A percentile compares a stretch with the other conserved stretches of the same genome.
Conservation (phyloP, 805 yeast genomes). For the Monosporozyma unispora region DNA sequence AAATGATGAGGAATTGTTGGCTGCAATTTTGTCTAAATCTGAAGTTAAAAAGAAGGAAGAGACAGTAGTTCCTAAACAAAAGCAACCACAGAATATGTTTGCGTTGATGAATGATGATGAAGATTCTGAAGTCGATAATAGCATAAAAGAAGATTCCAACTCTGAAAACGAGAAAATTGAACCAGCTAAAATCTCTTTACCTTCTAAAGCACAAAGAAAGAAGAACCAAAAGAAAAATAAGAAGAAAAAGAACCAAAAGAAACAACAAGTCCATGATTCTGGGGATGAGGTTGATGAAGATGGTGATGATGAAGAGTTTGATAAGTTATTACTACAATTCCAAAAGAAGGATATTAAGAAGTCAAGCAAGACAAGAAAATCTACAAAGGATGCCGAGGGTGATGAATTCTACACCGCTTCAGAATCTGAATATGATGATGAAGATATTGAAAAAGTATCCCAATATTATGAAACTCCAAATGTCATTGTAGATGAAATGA, state of each 20-base stretch:
- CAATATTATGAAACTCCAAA: conserved; percentile 14
- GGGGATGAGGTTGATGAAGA: conserved; percentile 11
- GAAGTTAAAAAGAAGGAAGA: not conserved
- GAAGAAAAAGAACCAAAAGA: conserved; percentile 17
- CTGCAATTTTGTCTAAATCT: conserved; percentile 13
- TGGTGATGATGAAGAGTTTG: conserved; percentile 52
- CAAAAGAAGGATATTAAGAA: conserved; percentile 22
- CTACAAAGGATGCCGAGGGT: conserved; percentile 28
- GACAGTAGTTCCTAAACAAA: conserved; percentile 4
- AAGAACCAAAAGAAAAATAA: conserved; percentile 15
- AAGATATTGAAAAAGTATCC: conserved; percentile 11
- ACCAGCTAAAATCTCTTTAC: not conserved
- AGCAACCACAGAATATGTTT: conserved; percentile 15
- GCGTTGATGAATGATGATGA: conserved; percentile 22
- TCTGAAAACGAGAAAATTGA: conserved; percentile 4
- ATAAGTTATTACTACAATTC: conserved; percentile 41
- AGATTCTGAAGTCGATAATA: conserved; percentile 8
- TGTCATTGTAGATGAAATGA: conserved; percentile 30
- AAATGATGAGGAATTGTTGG: conserved; percentile 24
- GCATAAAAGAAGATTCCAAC: conserved; percentile 7
- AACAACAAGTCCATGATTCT: conserved; percentile 14
- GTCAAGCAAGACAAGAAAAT: conserved; percentile 2
- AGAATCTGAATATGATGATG: conserved; percentile 20
- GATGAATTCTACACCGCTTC: conserved; percentile 37
- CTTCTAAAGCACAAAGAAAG: conserved; percentile 14